Evolutionary conservation across 306 rosid species (phyloP).

Genomic region (Castanea mollissima): DNA sequence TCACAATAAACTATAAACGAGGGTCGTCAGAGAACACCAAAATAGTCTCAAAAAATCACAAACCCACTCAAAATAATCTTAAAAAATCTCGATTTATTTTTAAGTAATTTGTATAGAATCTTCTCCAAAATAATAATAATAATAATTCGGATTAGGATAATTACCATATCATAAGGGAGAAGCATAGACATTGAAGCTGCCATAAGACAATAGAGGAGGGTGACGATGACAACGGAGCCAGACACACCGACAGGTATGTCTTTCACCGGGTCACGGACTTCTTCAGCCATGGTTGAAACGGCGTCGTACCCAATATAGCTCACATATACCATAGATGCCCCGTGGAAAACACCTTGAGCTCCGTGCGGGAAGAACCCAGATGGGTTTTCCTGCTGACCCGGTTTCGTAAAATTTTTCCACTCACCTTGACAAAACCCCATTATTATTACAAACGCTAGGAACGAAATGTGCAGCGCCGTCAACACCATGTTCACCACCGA

Average conservation of each 20-base stretch:
- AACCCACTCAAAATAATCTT: no score
- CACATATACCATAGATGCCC: slow-evolving; percentile 74
- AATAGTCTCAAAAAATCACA: no score
- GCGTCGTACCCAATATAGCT: slow-evolving; percentile 97
- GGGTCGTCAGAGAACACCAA: no score
- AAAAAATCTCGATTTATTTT: no score
- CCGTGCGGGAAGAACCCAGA: slow-evolving; percentile 77
- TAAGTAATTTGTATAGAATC: no score
- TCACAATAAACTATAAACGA: no score
- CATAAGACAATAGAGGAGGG: slow-evolving; percentile 76
- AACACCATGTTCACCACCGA: slow-evolving; percentile 73
- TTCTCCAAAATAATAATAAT: not conserved
- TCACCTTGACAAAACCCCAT: slow-evolving; percentile 71
- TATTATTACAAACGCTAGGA: slow-evolving; percentile 65
- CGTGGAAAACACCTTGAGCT: slow-evolving; percentile 63
- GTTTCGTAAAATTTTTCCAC: slow-evolving; percentile 67
- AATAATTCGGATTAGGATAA: not conserved
- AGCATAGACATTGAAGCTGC: slow-evolving; percentile 91
- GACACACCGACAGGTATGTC: slow-evolving; percentile 88
- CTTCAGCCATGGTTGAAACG: slow-evolving; percentile 95
- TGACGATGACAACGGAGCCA: slow-evolving; percentile 78
- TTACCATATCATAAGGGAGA: slow-evolving; percentile 84
- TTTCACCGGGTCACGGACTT: slow-evolving; percentile 68
- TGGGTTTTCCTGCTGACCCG: slow-evolving; percentile 48
- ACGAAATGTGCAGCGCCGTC: slow-evolving; percentile 71